phyloP scores from a whole-genome alignment of 352 stramenopile species.

The Paralagenidium karlingii region DNA sequence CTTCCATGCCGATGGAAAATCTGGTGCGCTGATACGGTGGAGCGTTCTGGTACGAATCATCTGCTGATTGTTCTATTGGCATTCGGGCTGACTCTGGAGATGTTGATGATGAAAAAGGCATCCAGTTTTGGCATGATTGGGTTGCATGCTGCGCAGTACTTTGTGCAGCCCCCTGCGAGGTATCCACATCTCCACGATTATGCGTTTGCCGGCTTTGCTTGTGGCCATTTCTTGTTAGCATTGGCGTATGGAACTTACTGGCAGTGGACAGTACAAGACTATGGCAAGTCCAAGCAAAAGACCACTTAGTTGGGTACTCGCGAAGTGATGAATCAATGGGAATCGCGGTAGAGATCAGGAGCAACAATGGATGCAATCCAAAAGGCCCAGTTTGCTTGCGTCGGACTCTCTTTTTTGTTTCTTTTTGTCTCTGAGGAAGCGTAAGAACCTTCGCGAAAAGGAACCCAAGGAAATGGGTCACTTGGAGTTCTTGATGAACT shows the following conservation, averaged over 20 bases:
- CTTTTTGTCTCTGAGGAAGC: no score
- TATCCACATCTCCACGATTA: conserved; percentile 83
- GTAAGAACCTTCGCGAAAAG: no score
- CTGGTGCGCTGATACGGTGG: conserved; percentile 15
- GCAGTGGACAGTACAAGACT: conserved; percentile 51
- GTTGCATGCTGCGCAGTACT: conserved; percentile 39
- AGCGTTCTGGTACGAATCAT: conserved; percentile 35
- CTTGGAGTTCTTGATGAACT: conserved; percentile 55
- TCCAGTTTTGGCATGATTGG: conserved; percentile 33
- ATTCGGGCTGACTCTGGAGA: not conserved
- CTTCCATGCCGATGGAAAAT: conserved; percentile 17
- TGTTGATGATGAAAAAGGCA: conserved; percentile 13
- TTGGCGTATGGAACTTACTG: conserved; percentile 72
- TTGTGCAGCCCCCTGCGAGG: conserved; percentile 26
- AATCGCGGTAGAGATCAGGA: no score
- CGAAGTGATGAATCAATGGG: no score
- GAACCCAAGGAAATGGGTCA: no score
- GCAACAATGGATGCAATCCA: no score
- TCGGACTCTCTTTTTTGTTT: no score
- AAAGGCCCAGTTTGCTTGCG: no score
- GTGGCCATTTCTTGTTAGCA: conserved; percentile 55
- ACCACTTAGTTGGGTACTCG: no score
- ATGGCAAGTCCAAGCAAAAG: no score
- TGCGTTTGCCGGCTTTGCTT: conserved; percentile 70
- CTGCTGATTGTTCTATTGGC: no score